These are phyloP conservation scores for Russula emetica DNA, from an alignment of 768 basidiomycete genomes.

Conservation along the genomic window DNA sequence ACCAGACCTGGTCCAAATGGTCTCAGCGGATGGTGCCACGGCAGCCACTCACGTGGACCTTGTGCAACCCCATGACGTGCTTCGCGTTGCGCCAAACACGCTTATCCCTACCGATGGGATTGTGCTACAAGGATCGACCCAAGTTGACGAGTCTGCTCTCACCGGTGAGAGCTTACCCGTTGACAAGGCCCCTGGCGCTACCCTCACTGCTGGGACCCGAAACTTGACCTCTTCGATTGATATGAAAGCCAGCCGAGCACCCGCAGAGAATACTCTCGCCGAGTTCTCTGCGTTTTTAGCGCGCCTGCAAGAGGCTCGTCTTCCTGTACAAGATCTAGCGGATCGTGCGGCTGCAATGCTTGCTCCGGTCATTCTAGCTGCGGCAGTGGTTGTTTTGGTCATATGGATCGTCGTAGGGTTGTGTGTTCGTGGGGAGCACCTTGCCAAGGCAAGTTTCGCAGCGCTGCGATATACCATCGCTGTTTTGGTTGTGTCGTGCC, in stretches of 20 bases:
- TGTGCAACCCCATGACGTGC: conserved; percentile 37
- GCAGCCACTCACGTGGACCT: conserved; percentile 34
- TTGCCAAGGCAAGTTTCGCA: conserved; percentile 32
- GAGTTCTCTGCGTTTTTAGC: conserved; percentile 38
- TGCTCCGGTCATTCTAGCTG: conserved; percentile 45
- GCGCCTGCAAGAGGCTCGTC: conserved; percentile 38
- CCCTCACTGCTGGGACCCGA: conserved; percentile 40
- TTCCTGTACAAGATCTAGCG: conserved; percentile 44
- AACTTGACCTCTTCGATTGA: conserved; percentile 37
- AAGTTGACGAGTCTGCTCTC: conserved; percentile 43
- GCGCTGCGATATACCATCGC: conserved; percentile 51
- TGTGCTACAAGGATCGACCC: conserved; percentile 36
- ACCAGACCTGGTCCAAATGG: conserved; percentile 33
- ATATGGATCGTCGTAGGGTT: conserved; percentile 38
- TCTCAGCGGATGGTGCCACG: conserved; percentile 29
- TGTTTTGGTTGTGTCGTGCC: conserved; percentile 50
- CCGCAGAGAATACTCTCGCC: conserved; percentile 42
- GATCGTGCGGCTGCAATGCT: conserved; percentile 48
- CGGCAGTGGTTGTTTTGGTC: conserved; percentile 39
- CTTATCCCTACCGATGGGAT: conserved; percentile 41
- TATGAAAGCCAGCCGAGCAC: conserved; percentile 36
- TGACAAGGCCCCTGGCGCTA: conserved; percentile 35
- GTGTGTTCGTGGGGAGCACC: conserved; percentile 31
- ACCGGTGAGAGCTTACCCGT: conserved; percentile 43
- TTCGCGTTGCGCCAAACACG: conserved; percentile 37